Evolutionary conservation across 192 early-diverging fungal genomes (phyloP).

Genomic region (Chytriomyces confervae): DNA sequence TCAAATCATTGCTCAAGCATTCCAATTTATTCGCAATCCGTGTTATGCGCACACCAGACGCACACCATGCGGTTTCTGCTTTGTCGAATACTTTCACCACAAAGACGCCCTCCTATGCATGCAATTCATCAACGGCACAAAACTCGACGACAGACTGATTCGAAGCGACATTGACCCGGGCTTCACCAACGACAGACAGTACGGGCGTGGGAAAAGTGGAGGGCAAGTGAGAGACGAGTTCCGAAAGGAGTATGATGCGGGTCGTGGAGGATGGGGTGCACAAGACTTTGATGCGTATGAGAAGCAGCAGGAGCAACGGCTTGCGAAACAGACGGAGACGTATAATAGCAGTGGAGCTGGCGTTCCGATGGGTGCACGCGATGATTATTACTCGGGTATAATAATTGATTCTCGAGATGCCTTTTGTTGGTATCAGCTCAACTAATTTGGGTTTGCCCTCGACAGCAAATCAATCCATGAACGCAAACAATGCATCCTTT

Average conservation of each 20-base stretch:
- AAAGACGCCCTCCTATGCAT: constrained; percentile 91
- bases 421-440: background rate
- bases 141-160: constrained; percentile 93
- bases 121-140: constrained; percentile 92
- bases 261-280: constrained; percentile 95
- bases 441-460: background rate
- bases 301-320: constrained; percentile 52
- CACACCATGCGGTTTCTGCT: constrained; percentile 99
- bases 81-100: constrained; percentile 97
- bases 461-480: background rate
- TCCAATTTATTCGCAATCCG: no score
- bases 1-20: no score
- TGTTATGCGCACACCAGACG: constrained; percentile 75
- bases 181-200: constrained; percentile 90
- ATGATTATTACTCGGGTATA: constrained; percentile 30
- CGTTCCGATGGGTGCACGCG: constrained; percentile 27
- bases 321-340: constrained; percentile 68
- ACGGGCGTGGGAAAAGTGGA: constrained; percentile 89
- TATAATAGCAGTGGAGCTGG: constrained; percentile 43
- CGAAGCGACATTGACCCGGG: constrained; percentile 96
- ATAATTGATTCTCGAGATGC: background rate
- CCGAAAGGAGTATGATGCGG: constrained; percentile 92
- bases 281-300: constrained; percentile 39
- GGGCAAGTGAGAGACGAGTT: constrained; percentile 97
- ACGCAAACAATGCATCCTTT: background rate